Conservation (phyloP, 1,284 basidiomycete species). For the Coniophora puteana region DNA sequence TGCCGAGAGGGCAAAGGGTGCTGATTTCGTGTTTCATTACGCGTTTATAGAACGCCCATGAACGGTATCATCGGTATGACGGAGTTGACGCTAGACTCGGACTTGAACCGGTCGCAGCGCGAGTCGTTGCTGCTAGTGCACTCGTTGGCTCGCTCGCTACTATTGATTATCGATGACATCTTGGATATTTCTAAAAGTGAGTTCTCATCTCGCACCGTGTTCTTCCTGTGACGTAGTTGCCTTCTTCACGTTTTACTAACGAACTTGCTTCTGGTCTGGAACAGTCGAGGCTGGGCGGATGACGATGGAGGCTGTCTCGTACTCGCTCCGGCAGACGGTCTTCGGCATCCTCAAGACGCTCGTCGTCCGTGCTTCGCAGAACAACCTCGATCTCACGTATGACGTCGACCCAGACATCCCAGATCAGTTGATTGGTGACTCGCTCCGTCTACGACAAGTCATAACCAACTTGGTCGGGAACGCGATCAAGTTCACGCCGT, state of each 20-base stretch:
- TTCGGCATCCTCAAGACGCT: slow-evolving; percentile 98
- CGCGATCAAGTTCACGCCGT: slow-evolving; percentile 94
- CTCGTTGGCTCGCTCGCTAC: slow-evolving; percentile 87
- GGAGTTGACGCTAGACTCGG: slow-evolving; percentile 93
- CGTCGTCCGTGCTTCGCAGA: slow-evolving; percentile 96
- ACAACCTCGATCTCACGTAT: slow-evolving; percentile 95
- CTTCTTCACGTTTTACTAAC: slow-evolving; percentile 10
- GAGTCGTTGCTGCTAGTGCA: slow-evolving; percentile 97
- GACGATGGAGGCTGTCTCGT: slow-evolving; percentile 99
- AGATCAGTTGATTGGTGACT: slow-evolving; percentile 96
- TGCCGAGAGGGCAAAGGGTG: slow-evolving; percentile 4
- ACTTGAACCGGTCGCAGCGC: slow-evolving; percentile 83
- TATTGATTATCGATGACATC: slow-evolving; percentile 98
- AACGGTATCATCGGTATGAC: slow-evolving; percentile 99
- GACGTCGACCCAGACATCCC: slow-evolving; percentile 96
- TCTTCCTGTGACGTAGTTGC: slow-evolving; percentile 6
- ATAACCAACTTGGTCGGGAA: slow-evolving; percentile 96
- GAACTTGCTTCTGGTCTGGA: too few species aligned
- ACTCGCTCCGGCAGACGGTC: slow-evolving; percentile 95
- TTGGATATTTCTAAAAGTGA: slow-evolving; percentile 97
- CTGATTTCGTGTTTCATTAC: slow-evolving; percentile 15
- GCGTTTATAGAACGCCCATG: slow-evolving; percentile 80
- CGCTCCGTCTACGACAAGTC: slow-evolving; percentile 88
- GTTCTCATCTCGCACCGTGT: slow-evolving; percentile 20
- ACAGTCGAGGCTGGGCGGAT: slow-evolving; percentile 96